A percentile compares a stretch with the other conserved stretches of the same genome.
phyloP scores from a whole-genome alignment of 78 protist species.

The Dictyostelium capitatum region DNA sequence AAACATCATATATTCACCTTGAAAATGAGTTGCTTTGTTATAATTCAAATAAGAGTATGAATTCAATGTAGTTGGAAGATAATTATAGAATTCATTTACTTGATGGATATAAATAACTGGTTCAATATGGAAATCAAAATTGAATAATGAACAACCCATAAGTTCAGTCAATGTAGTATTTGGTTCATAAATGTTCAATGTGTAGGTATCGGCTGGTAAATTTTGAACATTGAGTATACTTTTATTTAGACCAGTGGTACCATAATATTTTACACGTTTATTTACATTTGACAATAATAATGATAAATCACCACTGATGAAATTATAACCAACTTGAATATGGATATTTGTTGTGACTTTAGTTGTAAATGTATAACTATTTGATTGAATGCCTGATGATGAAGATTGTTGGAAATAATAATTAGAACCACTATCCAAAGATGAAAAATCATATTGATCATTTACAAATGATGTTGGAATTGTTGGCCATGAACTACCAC shows the following conservation, averaged over 20 bases:
- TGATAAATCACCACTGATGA: constrained; percentile 39
- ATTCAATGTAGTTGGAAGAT: constrained; percentile 44
- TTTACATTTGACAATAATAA: not conserved
- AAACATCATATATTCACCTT: constrained; percentile 60
- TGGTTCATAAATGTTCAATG: constrained; percentile 44
- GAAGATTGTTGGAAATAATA: constrained; percentile 44
- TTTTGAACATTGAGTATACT: constrained; percentile 14
- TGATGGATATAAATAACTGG: not conserved
- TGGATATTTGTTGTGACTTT: constrained; percentile 16
- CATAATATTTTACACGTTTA: constrained; percentile 16
- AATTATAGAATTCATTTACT: constrained; percentile 31
- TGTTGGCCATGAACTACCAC: not conserved
- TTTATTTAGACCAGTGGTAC: constrained; percentile 19
- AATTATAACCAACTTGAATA: constrained; percentile 57
- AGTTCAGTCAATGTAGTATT: not conserved
- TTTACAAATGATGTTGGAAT: not conserved
- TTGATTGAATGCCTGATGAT: not conserved
- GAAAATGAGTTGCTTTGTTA: constrained; percentile 9
- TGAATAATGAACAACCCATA: constrained; percentile 62
- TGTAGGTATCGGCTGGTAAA: constrained; percentile 33
- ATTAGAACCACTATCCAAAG: not conserved
- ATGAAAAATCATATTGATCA: not conserved
- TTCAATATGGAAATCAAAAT: constrained; percentile 39
- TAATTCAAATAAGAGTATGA: constrained; percentile 29
- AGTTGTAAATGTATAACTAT: constrained; percentile 8